Percentiles rank a stretch among this genome's conserved stretches.
These are phyloP conservation scores for Penicillium pancosmium DNA, from an alignment of 495 filamentous ascomycete genomes.

Conservation along the genomic window DNA sequence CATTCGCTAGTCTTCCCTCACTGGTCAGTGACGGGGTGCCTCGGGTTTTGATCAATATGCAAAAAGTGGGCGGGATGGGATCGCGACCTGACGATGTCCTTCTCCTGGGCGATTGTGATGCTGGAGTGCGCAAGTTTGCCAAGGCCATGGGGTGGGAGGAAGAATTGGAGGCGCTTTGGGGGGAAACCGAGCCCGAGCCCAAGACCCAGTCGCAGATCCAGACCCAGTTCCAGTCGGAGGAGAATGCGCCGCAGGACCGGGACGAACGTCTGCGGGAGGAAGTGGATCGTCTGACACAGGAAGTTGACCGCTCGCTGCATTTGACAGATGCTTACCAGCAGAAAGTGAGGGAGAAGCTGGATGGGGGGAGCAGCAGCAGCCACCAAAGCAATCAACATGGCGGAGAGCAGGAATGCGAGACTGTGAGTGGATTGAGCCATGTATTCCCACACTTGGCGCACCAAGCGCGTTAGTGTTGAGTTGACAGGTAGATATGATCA, in stretches of 20 bases:
- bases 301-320: slow-evolving; percentile 54
- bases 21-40: slow-evolving; percentile 63
- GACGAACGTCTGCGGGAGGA: slow-evolving; percentile 60
- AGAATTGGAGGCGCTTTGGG: slow-evolving; percentile 76
- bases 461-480: slow-evolving; percentile 3
- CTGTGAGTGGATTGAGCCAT: slow-evolving; percentile 35
- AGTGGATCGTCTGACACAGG: slow-evolving; percentile 54
- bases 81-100: slow-evolving; percentile 76
- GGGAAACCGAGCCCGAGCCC: slow-evolving; percentile 51
- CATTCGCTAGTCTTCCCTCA: slow-evolving; percentile 80
- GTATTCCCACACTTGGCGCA: slow-evolving; percentile 50
- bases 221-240: slow-evolving; percentile 22
- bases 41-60: slow-evolving; percentile 83
- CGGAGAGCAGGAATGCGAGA: slow-evolving; percentile 9
- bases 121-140: slow-evolving; percentile 80
- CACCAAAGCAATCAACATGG: neutral
- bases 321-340: slow-evolving; percentile 50
- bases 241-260: slow-evolving; percentile 39
- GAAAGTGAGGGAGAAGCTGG: slow-evolving; percentile 43
- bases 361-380: slow-evolving; percentile 8
- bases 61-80: slow-evolving; percentile 81
- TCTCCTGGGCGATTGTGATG: slow-evolving; percentile 76
- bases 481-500: neutral
- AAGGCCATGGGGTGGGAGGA: slow-evolving; percentile 81
- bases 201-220: slow-evolving; percentile 14